Base-by-base conservation (phyloP, 306 rosid species). In the Sechiopsis laciniata region DNA sequence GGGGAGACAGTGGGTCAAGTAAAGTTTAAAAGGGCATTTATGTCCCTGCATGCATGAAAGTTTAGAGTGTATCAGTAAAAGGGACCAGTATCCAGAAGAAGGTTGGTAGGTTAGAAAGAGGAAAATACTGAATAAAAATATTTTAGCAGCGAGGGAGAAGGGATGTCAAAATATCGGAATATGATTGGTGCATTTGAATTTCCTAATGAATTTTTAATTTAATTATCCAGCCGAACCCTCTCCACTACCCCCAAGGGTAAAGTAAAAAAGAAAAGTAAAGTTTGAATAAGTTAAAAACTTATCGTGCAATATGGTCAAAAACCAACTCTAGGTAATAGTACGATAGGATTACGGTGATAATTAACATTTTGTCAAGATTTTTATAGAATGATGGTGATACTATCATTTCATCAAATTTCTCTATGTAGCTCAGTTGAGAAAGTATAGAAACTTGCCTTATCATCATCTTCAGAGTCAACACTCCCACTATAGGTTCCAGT, bases 401-500 rank as follows among this genome's bases (percentile, higher is more conserved):
- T 51, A 50, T 40, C 24, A 70, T 70, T 52, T 14, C 53, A 22
- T 70, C 10, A 70, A 21, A 22, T 71, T 46, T 26, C 22, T 26
- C 1, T 32, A 26, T 40, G 77, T 73, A 69, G 75, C 26, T 51
- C 65, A 45, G 69, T 64, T 67, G 71, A 74, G 81, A 72, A 79
- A 68, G 57, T 74, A 64, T 20, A 80, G 72, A 53, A 48, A 78
- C 74, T 32, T 74, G 74, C 99, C 99, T 89, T 83, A 53, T 86
- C 79, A 80, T 85, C 53, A 35, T 55, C 76, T 72, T 70, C 80
- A 51, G 87, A 84, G 32, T 66, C 86, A 68, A 79, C 90, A 78
- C 77, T 78, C 79, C 62, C 95, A 14, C 91, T 84, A 74, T 78
- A 72, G 61, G 87, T 78, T 78, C 53, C 92, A 71, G 87, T 83